A percentile compares a stretch with the other conserved stretches of the same genome.
Evolutionary conservation across 495 filamentous ascomycete genomes (phyloP).

Genomic region (Barbatosphaeria neglecta): DNA sequence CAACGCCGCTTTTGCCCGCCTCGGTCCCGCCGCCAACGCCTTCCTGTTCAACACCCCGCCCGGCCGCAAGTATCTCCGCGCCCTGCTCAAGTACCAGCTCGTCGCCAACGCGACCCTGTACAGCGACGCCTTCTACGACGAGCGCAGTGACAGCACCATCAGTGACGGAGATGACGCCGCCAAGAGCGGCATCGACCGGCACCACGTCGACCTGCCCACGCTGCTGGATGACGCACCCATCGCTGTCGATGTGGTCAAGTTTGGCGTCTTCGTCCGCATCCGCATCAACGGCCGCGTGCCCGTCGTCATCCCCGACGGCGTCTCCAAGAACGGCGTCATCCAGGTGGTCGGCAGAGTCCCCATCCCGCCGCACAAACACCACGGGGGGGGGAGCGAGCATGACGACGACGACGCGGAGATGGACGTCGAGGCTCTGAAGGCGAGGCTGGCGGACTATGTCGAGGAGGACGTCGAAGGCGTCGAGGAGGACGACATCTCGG

Average conservation of each 20-base stretch:
- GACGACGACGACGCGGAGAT: conserved; percentile 39
- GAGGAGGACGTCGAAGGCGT: conserved; percentile 1
- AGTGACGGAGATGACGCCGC: conserved; percentile 4
- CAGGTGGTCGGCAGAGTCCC: conserved; percentile 57
- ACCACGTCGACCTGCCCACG: conserved; percentile 55
- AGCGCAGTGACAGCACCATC: too few species aligned
- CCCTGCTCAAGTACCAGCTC: conserved; percentile 62
- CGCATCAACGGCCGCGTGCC: conserved; percentile 53
- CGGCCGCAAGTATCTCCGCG: conserved; percentile 55
- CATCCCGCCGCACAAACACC: conserved; percentile 51
- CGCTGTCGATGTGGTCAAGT: conserved; percentile 51
- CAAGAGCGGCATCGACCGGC: conserved; percentile 2
- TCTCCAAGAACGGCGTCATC: conserved; percentile 59
- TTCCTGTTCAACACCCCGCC: conserved; percentile 60
- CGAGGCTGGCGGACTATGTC: conserved; percentile 38
- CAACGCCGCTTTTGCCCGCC: conserved; percentile 58
- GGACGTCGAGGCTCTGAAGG: conserved; percentile 51
- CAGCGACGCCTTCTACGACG: conserved; percentile 59
- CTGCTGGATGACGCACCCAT: conserved; percentile 45
- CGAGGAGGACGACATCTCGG: background rate
- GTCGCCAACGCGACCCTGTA: conserved; percentile 65
- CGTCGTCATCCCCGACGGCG: conserved; percentile 48
- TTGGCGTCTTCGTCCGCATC: conserved; percentile 47
- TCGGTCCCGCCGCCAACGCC: conserved; percentile 54
- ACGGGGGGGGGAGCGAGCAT: conserved; percentile 10